These are phyloP conservation scores for Lupinus albus DNA, from an alignment of 306 rosid species.

Conservation along the genomic window DNA sequence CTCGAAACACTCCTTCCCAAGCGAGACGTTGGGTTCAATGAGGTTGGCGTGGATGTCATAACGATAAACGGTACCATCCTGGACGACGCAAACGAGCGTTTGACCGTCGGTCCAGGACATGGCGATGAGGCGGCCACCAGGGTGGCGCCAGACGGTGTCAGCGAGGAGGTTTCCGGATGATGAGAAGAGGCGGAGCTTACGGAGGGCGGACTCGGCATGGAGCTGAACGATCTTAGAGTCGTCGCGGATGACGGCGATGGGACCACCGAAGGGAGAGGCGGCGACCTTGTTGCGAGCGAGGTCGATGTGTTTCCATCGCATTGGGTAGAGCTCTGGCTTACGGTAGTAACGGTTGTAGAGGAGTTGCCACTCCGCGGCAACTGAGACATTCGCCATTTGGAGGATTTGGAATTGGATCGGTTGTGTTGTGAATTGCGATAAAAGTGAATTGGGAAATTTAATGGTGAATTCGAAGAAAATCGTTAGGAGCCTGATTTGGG, in stretches of 20 bases:
- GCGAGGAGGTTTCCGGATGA: slow-evolving; percentile 70
- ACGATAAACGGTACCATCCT: slow-evolving; percentile 87
- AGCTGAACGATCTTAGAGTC: slow-evolving; percentile 99
- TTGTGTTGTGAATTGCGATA: background rate
- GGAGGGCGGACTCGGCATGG: slow-evolving; percentile 88
- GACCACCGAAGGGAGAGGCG: slow-evolving; percentile 90
- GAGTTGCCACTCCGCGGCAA: slow-evolving; percentile 98
- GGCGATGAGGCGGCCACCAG: slow-evolving; percentile 81
- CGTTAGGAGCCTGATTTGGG: too few relatives aligned
- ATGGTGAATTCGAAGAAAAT: too few relatives aligned
- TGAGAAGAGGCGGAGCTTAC: slow-evolving; percentile 88
- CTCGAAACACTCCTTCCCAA: slow-evolving; percentile 83
- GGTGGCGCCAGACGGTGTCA: slow-evolving; percentile 81
- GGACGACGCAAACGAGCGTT: slow-evolving; percentile 76
- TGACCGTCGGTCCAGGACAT: slow-evolving; percentile 92
- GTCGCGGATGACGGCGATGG: slow-evolving; percentile 90
- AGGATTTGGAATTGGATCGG: background rate
- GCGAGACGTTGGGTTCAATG: slow-evolving; percentile 71
- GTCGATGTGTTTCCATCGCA: slow-evolving; percentile 83
- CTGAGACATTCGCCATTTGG: slow-evolving; percentile 85
- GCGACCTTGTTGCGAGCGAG: slow-evolving; percentile 89
- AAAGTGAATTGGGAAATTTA: too few relatives aligned
- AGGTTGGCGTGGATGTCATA: slow-evolving; percentile 69
- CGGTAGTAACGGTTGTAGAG: slow-evolving; percentile 93
- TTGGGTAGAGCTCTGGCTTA: slow-evolving; percentile 75